phyloP scores from a whole-genome alignment of 345 rosid species.

The Carallia brachiata region DNA sequence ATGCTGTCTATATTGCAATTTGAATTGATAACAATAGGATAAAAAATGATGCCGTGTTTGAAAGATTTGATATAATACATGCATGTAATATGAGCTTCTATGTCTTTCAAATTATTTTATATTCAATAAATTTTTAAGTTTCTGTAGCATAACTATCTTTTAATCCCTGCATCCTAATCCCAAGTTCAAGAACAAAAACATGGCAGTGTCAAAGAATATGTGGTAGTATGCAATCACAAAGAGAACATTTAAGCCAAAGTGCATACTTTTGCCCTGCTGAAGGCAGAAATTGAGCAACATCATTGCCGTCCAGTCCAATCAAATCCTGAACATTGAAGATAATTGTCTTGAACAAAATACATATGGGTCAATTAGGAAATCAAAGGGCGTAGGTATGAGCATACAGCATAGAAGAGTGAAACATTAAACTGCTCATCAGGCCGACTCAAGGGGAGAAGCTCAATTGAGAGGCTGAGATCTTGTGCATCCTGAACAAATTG shows the following conservation, averaged over 20 bases:
- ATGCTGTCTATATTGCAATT: no score
- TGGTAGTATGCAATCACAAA: not conserved
- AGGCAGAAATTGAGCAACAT: constrained; percentile 56
- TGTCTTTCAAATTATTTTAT: no score
- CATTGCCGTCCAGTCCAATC: constrained; percentile 68
- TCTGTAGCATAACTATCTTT: no score
- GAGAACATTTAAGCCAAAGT: constrained; percentile 2
- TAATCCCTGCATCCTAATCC: not conserved
- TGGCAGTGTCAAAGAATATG: not conserved
- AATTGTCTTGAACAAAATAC: not conserved
- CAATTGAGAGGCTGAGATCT: constrained; percentile 93
- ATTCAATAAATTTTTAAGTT: no score
- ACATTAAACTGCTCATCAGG: constrained; percentile 64
- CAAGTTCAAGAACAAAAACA: not conserved
- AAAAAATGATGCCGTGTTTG: no score
- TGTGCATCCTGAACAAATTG: constrained; percentile 73
- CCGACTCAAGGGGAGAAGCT: constrained; percentile 73
- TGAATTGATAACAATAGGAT: no score
- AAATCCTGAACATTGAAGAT: constrained; percentile 54
- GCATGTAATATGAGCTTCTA: no score
- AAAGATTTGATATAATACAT: no score
- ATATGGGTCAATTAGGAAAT: constrained; percentile 4
- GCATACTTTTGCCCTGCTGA: constrained; percentile 66
- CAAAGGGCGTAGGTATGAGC: constrained; percentile 22
- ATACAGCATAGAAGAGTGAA: constrained; percentile 64